These are phyloP conservation scores for Exsudoporus frostii DNA, from an alignment of 768 basidiomycete genomes.

Conservation along the genomic window DNA sequence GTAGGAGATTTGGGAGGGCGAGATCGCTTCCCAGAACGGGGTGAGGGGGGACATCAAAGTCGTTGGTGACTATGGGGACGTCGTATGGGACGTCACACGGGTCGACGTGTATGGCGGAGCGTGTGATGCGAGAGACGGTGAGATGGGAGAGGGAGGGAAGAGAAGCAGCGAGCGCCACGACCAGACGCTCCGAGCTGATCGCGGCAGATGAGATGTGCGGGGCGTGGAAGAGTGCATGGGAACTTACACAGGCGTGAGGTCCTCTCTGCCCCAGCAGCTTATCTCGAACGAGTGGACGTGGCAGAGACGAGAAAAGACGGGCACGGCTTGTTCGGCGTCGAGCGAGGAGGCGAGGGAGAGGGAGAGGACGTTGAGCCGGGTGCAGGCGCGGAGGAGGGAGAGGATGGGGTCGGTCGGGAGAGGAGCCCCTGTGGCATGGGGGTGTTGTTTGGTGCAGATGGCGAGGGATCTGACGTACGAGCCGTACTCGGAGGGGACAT, in stretches of 20 bases:
- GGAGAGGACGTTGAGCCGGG: slow-evolving; percentile 37
- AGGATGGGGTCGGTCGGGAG: slow-evolving; percentile 47
- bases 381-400: slow-evolving; percentile 47
- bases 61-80: slow-evolving; percentile 60
- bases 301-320: slow-evolving; percentile 23
- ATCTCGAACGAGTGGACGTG: slow-evolving; percentile 20
- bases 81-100: slow-evolving; percentile 37
- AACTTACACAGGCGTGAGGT: slow-evolving; percentile 37
- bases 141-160: slow-evolving; percentile 54
- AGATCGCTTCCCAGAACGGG: slow-evolving; percentile 53
- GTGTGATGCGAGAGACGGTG: slow-evolving; percentile 59
- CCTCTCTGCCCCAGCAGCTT: slow-evolving; percentile 31
- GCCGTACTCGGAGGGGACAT: slow-evolving; percentile 55
- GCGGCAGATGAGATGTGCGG: slow-evolving; percentile 1
- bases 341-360: slow-evolving; percentile 29
- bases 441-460: slow-evolving; percentile 34
- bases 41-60: slow-evolving; percentile 58
- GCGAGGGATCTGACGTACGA: slow-evolving; percentile 51
- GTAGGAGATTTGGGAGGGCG: slow-evolving; percentile 61
- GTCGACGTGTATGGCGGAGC: slow-evolving; percentile 64
- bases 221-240: neutral
- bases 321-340: slow-evolving; percentile 12
- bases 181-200: slow-evolving; percentile 51
- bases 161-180: slow-evolving; percentile 64
- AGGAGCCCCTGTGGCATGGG: slow-evolving; percentile 30